phyloP scores from a whole-genome alignment of 495 filamentous ascomycete species.

The Aspergillus incahuasiensis region DNA sequence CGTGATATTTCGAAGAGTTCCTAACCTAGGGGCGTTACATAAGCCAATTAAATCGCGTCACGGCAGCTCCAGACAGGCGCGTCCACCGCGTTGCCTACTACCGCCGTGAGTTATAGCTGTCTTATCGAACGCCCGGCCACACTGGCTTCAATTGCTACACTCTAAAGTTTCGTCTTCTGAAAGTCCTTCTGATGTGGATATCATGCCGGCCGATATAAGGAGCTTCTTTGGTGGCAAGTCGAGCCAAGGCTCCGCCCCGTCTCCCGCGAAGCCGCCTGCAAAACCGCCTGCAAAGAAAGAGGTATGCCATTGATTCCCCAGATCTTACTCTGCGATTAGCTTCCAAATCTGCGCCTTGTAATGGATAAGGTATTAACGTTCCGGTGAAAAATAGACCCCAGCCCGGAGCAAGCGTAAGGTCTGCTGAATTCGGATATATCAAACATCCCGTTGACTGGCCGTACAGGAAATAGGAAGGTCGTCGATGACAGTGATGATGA shows the following conservation, averaged over 20 bases:
- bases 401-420: slow-evolving; percentile 39
- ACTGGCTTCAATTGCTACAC: not conserved
- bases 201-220: slow-evolving; percentile 74
- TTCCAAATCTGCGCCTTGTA: not conserved
- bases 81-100: slow-evolving; percentile 31
- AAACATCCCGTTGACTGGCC: slow-evolving; percentile 9
- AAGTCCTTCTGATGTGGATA: slow-evolving; percentile 12
- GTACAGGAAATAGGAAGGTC: slow-evolving; percentile 60
- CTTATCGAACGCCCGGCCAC: not conserved
- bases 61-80: slow-evolving; percentile 25
- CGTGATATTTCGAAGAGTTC: slow-evolving; percentile 21
- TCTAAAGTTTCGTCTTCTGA: not conserved
- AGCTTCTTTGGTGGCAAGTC: slow-evolving; percentile 67
- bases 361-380: not conserved
- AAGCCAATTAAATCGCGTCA: slow-evolving; percentile 33
- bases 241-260: slow-evolving; percentile 26
- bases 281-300: slow-evolving; percentile 38
- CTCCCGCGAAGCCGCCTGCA: slow-evolving; percentile 29
- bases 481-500: slow-evolving; percentile 75
- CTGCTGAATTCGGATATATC: not conserved
- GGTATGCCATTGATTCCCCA: slow-evolving; percentile 19
- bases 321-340: not conserved
- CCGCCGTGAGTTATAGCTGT: not conserved
- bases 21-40: slow-evolving; percentile 20
- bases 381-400: slow-evolving; percentile 24